Conservation (phyloP, 2,329 filamentous ascomycete genomes). For the Thielaviopsis populi region DNA sequence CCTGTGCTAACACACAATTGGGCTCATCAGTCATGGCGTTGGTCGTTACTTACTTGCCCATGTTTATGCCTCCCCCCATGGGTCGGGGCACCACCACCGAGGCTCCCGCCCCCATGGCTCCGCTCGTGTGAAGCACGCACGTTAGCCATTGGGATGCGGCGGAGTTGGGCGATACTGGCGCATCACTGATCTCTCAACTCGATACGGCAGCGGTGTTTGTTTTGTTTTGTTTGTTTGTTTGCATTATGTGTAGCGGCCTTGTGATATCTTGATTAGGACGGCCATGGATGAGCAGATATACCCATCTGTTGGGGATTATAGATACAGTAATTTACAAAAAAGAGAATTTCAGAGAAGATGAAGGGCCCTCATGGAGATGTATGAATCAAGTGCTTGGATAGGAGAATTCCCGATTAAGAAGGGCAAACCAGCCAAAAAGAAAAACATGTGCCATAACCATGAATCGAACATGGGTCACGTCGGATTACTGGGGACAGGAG, state of each 20-base stretch:
- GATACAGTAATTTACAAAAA: slow-evolving; percentile 10
- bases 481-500: slow-evolving; percentile 5
- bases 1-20: neutral
- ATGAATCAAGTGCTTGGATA: no score
- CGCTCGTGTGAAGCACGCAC: slow-evolving; percentile 4
- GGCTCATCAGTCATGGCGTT: slow-evolving; percentile 41
- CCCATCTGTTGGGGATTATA: slow-evolving; percentile 6
- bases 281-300: slow-evolving; percentile 8
- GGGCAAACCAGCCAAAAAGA: neutral
- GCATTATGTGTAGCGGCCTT: neutral
- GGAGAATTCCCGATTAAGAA: neutral
- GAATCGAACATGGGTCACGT: slow-evolving; percentile 16
- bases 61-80: slow-evolving; percentile 29
- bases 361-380: no score
- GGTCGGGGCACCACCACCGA: slow-evolving; percentile 6
- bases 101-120: slow-evolving; percentile 5
- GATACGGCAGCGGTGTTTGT: neutral
- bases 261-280: neutral
- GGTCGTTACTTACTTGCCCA: slow-evolving; percentile 35
- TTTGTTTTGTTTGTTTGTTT: neutral
- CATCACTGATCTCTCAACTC: neutral
- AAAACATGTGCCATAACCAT: slow-evolving; percentile 14
- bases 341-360: neutral
- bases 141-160: no score
- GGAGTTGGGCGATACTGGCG: neutral